Evolutionary conservation across 2,329 filamentous ascomycete species (phyloP).

Genomic region (Claviceps sp.): DNA sequence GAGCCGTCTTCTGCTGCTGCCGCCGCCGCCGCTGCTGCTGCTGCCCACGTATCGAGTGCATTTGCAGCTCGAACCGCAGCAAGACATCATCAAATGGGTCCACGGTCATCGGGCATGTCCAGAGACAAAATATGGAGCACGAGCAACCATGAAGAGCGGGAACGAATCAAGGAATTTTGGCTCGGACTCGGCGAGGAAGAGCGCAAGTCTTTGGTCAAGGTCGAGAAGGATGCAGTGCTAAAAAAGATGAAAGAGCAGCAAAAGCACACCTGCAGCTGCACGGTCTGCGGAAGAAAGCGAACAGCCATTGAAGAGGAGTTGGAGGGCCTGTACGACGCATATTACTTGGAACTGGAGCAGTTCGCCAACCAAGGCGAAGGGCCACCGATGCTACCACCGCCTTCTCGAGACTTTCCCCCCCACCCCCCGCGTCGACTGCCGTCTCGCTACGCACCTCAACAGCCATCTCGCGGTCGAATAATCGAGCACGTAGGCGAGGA

Average conservation of each 20-base stretch:
- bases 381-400: constrained; percentile 34
- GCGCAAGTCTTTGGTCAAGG: constrained; percentile 87
- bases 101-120: constrained; percentile 33
- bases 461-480: constrained; percentile 63
- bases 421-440: constrained; percentile 45
- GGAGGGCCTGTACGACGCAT: constrained; percentile 94
- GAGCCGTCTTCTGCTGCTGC: background rate
- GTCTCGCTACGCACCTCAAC: constrained; percentile 47
- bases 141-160: constrained; percentile 82
- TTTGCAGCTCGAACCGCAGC: constrained; percentile 12
- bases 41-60: background rate
- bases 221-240: constrained; percentile 94
- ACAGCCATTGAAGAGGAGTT: constrained; percentile 97
- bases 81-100: constrained; percentile 9
- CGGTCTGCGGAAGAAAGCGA: constrained; percentile 88
- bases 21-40: background rate
- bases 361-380: constrained; percentile 77
- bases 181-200: constrained; percentile 87
- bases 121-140: constrained; percentile 96
- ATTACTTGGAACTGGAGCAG: constrained; percentile 95
- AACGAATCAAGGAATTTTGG: constrained; percentile 98
- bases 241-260: constrained; percentile 99
- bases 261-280: constrained; percentile 97
- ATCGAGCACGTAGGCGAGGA: constrained; percentile 49
- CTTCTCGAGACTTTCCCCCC: constrained; percentile 47